Conservation (phyloP, 75 land plant genomes). For the Picea glauca region DNA sequence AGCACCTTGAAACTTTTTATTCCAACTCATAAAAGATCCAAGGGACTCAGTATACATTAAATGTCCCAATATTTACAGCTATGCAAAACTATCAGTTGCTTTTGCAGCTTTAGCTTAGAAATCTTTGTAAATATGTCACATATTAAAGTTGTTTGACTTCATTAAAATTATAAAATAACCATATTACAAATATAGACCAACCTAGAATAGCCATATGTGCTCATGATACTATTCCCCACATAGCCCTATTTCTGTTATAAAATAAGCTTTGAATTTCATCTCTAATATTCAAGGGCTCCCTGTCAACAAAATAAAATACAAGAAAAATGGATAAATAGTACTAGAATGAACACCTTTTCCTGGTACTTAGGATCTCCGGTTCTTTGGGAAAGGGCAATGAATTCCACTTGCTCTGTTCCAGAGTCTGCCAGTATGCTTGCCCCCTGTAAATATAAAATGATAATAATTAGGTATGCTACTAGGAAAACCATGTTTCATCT, state of each 20-base stretch:
- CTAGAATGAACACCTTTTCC: conserved; percentile 54
- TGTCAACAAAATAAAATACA: neutral
- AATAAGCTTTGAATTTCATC: neutral
- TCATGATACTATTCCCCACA: neutral
- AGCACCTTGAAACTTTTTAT: neutral
- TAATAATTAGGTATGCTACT: too few species aligned
- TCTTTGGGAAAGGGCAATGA: conserved; percentile 88
- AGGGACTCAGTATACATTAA: too few species aligned
- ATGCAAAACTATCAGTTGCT: too few species aligned
- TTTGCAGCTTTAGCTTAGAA: too few species aligned
- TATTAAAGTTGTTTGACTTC: too few species aligned
- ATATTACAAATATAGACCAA: neutral
- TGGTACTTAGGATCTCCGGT: conserved; percentile 88
- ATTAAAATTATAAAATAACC: neutral
- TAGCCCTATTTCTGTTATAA: neutral
- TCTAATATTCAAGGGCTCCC: neutral
- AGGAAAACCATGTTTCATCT: too few species aligned
- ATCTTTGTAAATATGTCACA: too few species aligned
- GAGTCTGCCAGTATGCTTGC: conserved; percentile 87
- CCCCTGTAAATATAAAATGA: conserved; percentile 38
- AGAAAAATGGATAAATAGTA: neutral
- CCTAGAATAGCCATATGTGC: neutral
- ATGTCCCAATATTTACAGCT: too few species aligned
- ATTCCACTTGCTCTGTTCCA: conserved; percentile 93
- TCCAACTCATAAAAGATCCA: too few species aligned